Base-by-base conservation (phyloP, 768 basidiomycete species). In the Leucosporidium scottii region DNA sequence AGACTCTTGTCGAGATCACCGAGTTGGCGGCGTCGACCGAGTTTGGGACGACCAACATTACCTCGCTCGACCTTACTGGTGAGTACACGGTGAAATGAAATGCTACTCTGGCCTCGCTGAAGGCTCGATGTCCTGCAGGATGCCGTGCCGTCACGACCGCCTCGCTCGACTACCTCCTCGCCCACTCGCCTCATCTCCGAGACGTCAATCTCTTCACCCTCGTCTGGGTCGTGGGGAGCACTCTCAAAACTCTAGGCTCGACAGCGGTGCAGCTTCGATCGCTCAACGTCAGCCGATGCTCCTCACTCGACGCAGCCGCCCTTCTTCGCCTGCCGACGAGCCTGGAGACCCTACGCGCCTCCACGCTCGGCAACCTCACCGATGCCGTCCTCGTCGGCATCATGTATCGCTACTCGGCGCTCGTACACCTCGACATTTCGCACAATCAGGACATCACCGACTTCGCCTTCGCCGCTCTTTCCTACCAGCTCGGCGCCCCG, bases 331-430 rank as follows among this genome's bases (percentile, higher is more conserved):
- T 44, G 39, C 39, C 39, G 39, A 44, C 39, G 3, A 13, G 13
- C 7, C 39, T 44, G 8, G 13, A 44, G 15, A 44, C 39, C 3
- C 39, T 44, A 44, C 27, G 15, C 53, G 30, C 30, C 53, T 30
- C 53, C 25, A 12, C 17, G 15, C 27, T 54, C 23, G 10, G 53
- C 27, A 54, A 54, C 53, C 25, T 28, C 10, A 54, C 39, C 25
- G 87, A 89, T 75, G 82, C 84, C 21, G 93, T 89, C 1, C 87
- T 88, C 76, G 84, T 85, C 56, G 80, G 87, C 44, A 80, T 96
- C 51, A 83, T 82, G 10, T 81, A 80, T 31, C 81, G 82, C 65
- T 88, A 85, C 75, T 82, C 83, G 0, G 78, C 79, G 9, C 79
- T 94, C 28, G 76, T 79, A 18, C 80, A 79, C 0, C 80, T 94